These are phyloP conservation scores for Tylopilus rubrobrunneus DNA, from an alignment of 768 basidiomycete species.

Conservation along the genomic window DNA sequence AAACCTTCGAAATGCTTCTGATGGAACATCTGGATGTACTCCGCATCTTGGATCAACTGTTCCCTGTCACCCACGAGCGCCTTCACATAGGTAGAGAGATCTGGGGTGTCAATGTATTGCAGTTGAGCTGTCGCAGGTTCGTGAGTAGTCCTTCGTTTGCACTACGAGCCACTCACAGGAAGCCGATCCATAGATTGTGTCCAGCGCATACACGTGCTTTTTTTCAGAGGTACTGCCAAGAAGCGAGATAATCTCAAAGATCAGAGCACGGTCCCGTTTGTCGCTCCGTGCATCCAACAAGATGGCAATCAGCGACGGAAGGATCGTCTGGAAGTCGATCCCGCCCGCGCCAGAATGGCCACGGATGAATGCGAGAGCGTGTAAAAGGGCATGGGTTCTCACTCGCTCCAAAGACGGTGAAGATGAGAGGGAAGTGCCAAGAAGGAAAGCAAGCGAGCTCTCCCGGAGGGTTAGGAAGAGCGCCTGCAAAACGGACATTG, in stretches of 20 bases:
- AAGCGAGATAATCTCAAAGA: conserved; percentile 52
- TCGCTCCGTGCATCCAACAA: conserved; percentile 33
- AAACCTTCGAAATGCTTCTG: conserved; percentile 46
- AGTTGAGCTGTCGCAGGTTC: conserved; percentile 38
- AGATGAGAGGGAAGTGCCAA: conserved; percentile 58
- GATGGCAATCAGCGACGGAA: conserved; percentile 66
- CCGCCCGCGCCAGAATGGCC: conserved; percentile 57
- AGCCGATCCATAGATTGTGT: conserved; percentile 63
- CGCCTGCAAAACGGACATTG: conserved; percentile 53
- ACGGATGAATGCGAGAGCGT: conserved; percentile 76
- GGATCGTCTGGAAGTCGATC: conserved; percentile 76
- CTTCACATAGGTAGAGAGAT: conserved; percentile 55
- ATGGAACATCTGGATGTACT: conserved; percentile 58
- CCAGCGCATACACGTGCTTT: conserved; percentile 64
- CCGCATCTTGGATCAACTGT: conserved; percentile 57
- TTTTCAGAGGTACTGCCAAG: conserved; percentile 39
- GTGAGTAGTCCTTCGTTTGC: conserved; percentile 4
- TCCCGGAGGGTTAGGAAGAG: conserved; percentile 69
- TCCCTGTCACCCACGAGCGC: conserved; percentile 47
- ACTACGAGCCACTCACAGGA: conserved; percentile 41
- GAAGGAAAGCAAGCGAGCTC: conserved; percentile 76
- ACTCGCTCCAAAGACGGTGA: conserved; percentile 30
- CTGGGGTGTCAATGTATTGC: conserved; percentile 67
- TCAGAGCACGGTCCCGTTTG: conserved; percentile 32
- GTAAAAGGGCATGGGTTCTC: conserved; percentile 59